These are phyloP conservation scores for Elsinoe necatrix DNA, from an alignment of 2,329 filamentous ascomycete species.

Conservation along the genomic window DNA sequence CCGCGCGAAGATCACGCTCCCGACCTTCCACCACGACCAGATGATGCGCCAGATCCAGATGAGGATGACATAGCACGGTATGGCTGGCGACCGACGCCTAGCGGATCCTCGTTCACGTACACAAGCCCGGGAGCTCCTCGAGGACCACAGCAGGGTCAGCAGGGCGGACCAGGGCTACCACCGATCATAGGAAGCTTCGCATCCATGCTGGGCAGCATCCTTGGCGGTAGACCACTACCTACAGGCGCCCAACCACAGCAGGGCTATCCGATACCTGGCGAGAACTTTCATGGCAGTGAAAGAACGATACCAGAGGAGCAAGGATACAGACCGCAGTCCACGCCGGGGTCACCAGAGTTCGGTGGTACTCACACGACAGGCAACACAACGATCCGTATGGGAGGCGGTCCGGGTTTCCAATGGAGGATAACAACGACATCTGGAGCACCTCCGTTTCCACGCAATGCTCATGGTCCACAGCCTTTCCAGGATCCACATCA, in stretches of 20 bases:
- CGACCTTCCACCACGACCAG: conserved; percentile 43
- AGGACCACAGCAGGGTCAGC: neutral
- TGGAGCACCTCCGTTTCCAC: conserved; percentile 33
- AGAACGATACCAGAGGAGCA: neutral
- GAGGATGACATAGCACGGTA: conserved; percentile 35
- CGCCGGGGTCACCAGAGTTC: neutral
- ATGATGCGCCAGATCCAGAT: conserved; percentile 41
- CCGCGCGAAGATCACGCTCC: conserved; percentile 43
- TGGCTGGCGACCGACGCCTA: conserved; percentile 26
- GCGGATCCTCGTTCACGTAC: conserved; percentile 17
- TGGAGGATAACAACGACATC: conserved; percentile 27
- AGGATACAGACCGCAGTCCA: neutral
- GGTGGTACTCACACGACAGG: neutral
- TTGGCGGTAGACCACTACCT: conserved; percentile 15
- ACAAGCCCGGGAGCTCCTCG: conserved; percentile 5
- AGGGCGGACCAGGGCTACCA: neutral
- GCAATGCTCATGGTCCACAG: conserved; percentile 41
- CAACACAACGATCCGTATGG: neutral
- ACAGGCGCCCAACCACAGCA: neutral
- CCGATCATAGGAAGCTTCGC: conserved; percentile 17
- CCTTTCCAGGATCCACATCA: conserved; percentile 11
- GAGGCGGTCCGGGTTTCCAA: conserved; percentile 22
- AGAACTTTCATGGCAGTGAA: neutral
- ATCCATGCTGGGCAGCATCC: conserved; percentile 19
- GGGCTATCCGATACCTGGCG: conserved; percentile 13